phyloP scores from a whole-genome alignment of 2,329 filamentous ascomycete genomes.

The Penicillium griseofulvum region DNA sequence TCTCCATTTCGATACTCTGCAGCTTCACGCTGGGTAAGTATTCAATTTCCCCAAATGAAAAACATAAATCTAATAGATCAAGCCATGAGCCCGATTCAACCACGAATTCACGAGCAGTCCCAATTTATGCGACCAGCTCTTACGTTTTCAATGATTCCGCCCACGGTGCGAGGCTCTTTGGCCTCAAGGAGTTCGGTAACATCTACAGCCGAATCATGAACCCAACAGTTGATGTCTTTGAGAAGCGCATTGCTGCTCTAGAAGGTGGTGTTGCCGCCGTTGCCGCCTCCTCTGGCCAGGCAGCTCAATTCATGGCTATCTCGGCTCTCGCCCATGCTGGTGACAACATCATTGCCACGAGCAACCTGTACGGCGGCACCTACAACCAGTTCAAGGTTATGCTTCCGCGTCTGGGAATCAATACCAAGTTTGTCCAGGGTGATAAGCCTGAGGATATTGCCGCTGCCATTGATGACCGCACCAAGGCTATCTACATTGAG shows the following conservation, averaged over 20 bases:
- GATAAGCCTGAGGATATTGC: conserved; percentile 77
- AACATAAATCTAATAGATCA: conserved; percentile 6
- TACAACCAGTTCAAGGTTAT: conserved; percentile 97
- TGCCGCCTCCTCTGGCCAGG: conserved; percentile 80
- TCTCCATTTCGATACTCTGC: conserved; percentile 74
- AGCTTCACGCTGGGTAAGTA: conserved; percentile 76
- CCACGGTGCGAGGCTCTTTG: conserved; percentile 90
- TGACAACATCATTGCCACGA: conserved; percentile 90
- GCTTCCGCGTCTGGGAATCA: conserved; percentile 80
- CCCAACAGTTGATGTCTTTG: conserved; percentile 92
- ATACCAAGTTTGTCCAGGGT: conserved; percentile 80
- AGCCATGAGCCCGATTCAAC: conserved; percentile 77
- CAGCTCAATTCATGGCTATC: conserved; percentile 89
- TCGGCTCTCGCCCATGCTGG: conserved; percentile 78
- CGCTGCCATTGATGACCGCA: conserved; percentile 83
- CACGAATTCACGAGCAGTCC: conserved; percentile 86
- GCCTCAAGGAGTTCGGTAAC: conserved; percentile 95
- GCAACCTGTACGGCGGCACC: conserved; percentile 89
- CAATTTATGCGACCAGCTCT: conserved; percentile 94
- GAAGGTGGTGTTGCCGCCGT: conserved; percentile 88
- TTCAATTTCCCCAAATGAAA: background rate
- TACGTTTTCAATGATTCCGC: conserved; percentile 94
- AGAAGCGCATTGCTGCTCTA: conserved; percentile 92
- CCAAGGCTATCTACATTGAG: conserved; percentile 89
- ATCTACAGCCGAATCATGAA: conserved; percentile 98